A percentile compares a stretch with the other conserved stretches of the same genome.
Conservation (phyloP, 257 asterid genomes). For the Paulownia fortunei region DNA sequence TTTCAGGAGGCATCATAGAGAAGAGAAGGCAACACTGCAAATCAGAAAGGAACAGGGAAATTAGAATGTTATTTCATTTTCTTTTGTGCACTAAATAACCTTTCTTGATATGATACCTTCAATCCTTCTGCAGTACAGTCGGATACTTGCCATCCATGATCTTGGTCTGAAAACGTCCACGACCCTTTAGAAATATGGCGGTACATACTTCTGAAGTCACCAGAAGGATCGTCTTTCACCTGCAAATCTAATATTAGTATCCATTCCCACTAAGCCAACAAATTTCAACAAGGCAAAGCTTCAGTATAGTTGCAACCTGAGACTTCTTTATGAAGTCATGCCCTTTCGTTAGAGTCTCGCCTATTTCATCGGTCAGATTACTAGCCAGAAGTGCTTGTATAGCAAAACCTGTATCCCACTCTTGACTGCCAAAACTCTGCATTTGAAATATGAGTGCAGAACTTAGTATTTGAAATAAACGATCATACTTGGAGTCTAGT, state of each 20-base stretch:
- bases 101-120: conserved; percentile 55
- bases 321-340: conserved; percentile 77
- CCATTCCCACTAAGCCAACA: not conserved
- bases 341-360: conserved; percentile 68
- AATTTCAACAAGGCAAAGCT: not conserved
- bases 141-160: conserved; percentile 99
- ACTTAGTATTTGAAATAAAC: not conserved
- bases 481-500: too few species aligned
- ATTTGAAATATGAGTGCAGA: conserved; percentile 9
- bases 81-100: not conserved
- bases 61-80: not conserved
- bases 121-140: conserved; percentile 96
- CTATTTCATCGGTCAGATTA: conserved; percentile 63
- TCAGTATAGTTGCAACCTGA: conserved; percentile 52
- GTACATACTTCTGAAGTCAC: conserved; percentile 76
- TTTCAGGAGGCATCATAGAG: conserved; percentile 79
- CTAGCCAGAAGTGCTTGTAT: conserved; percentile 79
- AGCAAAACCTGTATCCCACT: conserved; percentile 89
- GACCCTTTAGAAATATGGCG: conserved; percentile 91
- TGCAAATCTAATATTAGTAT: conserved; percentile 29
- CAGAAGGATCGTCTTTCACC: conserved; percentile 86
- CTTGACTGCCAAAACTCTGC: conserved; percentile 90
- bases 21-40: conserved; percentile 79
- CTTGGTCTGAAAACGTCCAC: conserved; percentile 96
- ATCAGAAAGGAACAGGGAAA: not conserved